Percentiles rank a stretch among this genome's conserved stretches.
Evolutionary conservation across 805 yeast species (phyloP).

Genomic region (Schwanniomyces polymorphus): DNA sequence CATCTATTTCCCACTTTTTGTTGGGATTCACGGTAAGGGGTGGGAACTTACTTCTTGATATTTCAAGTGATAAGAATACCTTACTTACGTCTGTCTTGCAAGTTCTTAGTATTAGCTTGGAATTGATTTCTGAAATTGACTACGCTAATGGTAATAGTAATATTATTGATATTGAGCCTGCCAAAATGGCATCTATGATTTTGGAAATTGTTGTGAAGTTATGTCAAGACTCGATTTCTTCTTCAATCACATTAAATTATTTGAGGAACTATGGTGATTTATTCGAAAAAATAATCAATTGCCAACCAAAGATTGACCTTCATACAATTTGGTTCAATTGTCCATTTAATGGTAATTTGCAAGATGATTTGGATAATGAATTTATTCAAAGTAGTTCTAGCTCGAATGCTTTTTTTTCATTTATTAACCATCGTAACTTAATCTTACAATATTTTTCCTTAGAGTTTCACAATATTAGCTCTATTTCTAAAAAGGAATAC

Average conservation of each 20-base stretch:
- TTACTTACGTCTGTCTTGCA: slow-evolving; percentile 54
- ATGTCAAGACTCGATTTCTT: slow-evolving; percentile 56
- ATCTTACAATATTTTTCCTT: slow-evolving; percentile 66
- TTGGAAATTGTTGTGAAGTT: slow-evolving; percentile 65
- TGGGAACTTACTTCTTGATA: slow-evolving; percentile 51
- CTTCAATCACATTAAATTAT: slow-evolving; percentile 48
- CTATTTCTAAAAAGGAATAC: slow-evolving; percentile 50
- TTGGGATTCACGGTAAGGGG: slow-evolving; percentile 65
- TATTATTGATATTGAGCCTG: slow-evolving; percentile 52
- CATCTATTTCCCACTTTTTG: slow-evolving; percentile 69
- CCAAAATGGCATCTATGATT: slow-evolving; percentile 55
- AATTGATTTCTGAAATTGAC: slow-evolving; percentile 37
- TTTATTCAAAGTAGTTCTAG: slow-evolving; percentile 34
- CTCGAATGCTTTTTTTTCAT: slow-evolving; percentile 57
- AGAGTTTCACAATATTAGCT: slow-evolving; percentile 62
- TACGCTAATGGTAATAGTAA: slow-evolving; percentile 28
- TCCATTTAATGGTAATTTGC: slow-evolving; percentile 44
- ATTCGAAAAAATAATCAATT: slow-evolving; percentile 49
- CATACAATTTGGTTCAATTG: slow-evolving; percentile 54
- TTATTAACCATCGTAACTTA: slow-evolving; percentile 59
- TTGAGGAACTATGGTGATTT: slow-evolving; percentile 52
- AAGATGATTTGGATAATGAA: slow-evolving; percentile 21
- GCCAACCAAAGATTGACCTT: slow-evolving; percentile 55
- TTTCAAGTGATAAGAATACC: slow-evolving; percentile 58
- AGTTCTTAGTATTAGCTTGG: slow-evolving; percentile 49